Evolutionary conservation across 2,329 filamentous ascomycete genomes (phyloP).

Genomic region (Biscogniauxia mediterranea): DNA sequence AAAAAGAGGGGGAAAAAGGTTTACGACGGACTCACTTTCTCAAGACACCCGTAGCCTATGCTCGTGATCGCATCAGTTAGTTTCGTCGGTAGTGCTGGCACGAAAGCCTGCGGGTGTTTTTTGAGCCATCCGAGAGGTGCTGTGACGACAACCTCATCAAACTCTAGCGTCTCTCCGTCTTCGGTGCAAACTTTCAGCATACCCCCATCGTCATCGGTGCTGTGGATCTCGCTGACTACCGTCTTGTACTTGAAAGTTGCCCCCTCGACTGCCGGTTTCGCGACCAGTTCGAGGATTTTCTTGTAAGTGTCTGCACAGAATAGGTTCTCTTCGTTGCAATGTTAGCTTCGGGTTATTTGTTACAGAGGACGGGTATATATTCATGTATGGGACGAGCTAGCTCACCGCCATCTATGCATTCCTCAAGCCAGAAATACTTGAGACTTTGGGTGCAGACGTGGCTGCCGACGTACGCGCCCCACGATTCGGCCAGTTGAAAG

Average conservation of each 20-base stretch:
- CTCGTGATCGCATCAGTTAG: constrained; percentile 60
- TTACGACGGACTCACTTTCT: constrained; percentile 52
- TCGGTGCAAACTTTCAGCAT: constrained; percentile 46
- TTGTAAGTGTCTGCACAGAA: constrained; percentile 60
- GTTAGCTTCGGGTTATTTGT: not conserved
- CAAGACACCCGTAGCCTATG: constrained; percentile 68
- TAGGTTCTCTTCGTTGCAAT: constrained; percentile 48
- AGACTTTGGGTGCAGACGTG: constrained; percentile 64
- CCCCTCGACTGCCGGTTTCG: constrained; percentile 53
- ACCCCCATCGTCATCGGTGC: constrained; percentile 28
- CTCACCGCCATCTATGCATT: constrained; percentile 70
- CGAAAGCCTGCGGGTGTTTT: constrained; percentile 54
- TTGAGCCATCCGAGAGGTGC: constrained; percentile 69
- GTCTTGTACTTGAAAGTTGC: constrained; percentile 54
- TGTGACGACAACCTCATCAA: constrained; percentile 69
- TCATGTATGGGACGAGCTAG: constrained; percentile 22
- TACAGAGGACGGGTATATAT: not conserved
- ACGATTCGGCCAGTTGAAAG: constrained; percentile 58
- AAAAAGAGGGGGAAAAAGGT: not conserved
- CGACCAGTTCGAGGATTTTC: constrained; percentile 56
- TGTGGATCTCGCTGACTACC: constrained; percentile 44
- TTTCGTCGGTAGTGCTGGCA: constrained; percentile 56
- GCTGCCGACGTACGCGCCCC: constrained; percentile 70
- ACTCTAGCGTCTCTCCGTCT: constrained; percentile 46
- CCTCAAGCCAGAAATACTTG: constrained; percentile 76